phyloP scores from a whole-genome alignment of 176 grass and related monocot species.

The Saccharum spontaneum region DNA sequence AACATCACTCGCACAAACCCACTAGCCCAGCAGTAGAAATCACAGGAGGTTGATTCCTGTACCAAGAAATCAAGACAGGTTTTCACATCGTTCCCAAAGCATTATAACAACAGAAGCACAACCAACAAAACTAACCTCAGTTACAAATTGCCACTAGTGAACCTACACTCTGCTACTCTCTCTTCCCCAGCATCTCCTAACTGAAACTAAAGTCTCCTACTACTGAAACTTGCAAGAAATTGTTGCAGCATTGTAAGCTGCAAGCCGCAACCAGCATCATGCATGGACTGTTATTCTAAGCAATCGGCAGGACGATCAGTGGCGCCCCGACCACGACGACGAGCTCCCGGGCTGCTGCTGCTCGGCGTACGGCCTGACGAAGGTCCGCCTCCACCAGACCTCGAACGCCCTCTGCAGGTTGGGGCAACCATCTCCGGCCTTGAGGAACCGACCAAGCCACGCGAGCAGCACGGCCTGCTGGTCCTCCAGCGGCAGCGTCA shows the following conservation, averaged over 20 bases:
- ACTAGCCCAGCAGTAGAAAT: background rate
- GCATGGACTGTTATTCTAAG: background rate
- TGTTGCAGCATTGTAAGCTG: background rate
- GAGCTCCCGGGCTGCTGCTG: constrained; percentile 43
- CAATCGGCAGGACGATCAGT: background rate
- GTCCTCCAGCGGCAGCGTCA: constrained; percentile 78
- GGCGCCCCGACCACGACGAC: background rate
- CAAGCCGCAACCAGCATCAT: background rate
- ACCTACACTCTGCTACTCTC: background rate
- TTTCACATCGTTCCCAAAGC: background rate
- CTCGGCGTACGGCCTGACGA: constrained; percentile 72
- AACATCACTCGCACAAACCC: background rate
- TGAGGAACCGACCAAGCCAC: constrained; percentile 74
- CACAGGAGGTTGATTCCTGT: constrained; percentile 1
- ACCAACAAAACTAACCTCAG: background rate
- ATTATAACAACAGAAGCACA: constrained; percentile 17
- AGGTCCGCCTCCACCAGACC: constrained; percentile 93
- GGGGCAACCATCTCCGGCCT: constrained; percentile 61
- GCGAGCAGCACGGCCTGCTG: constrained; percentile 71
- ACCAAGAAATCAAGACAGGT: background rate
- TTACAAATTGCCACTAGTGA: background rate
- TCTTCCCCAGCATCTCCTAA: background rate
- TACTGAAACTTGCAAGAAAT: background rate
- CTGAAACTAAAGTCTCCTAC: background rate
- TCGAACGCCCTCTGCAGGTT: constrained; percentile 93